A percentile compares a stretch with the other conserved stretches of the same genome.
Evolutionary conservation across 306 rosid species (phyloP).

Genomic region (Spatholobus suberectus): DNA sequence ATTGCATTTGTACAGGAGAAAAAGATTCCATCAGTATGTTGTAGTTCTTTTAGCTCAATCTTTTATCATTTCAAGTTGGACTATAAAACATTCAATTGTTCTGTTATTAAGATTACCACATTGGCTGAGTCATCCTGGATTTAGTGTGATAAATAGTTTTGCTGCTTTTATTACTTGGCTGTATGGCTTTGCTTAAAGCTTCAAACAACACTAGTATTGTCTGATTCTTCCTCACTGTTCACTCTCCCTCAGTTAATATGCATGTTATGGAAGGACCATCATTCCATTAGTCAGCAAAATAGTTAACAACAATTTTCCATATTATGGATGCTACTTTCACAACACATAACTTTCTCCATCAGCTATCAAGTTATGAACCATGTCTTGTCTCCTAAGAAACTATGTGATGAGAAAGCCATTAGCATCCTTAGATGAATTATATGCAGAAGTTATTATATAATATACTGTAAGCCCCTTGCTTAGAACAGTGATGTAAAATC

Average conservation of each 20-base stretch:
- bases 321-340: neutral
- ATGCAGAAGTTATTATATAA: neutral
- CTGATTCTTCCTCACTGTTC: neutral
- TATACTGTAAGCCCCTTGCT: neutral
- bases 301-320: neutral
- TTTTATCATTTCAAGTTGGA: neutral
- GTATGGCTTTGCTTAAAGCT: neutral
- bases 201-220: neutral
- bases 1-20: conserved; percentile 91
- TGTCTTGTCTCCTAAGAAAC: neutral
- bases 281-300: neutral
- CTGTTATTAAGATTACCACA: neutral
- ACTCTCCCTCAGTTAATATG: neutral
- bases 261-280: neutral
- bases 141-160: neutral
- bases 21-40: conserved; percentile 85
- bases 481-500: neutral
- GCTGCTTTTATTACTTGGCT: conserved; percentile 4
- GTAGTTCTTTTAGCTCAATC: conserved; percentile 9
- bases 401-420: neutral
- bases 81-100: neutral
- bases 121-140: neutral
- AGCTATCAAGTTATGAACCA: neutral
- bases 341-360: neutral
- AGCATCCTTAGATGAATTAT: neutral